Conservation (phyloP, 331 rosid species). For the Acacia pycnantha region DNA sequence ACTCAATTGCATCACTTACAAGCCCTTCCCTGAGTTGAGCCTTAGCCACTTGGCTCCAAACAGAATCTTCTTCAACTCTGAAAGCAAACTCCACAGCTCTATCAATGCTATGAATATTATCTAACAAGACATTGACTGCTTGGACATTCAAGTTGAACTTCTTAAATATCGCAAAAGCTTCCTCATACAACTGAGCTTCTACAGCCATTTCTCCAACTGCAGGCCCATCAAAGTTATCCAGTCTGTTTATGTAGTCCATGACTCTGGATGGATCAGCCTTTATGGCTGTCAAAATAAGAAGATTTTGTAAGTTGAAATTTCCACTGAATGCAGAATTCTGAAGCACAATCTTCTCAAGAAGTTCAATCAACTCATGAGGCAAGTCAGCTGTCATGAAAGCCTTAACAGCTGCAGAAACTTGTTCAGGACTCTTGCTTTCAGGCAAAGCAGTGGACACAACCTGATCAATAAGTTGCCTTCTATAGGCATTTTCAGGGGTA, state of each 20-base stretch:
- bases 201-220: conserved; percentile 98
- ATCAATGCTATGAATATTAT: conserved; percentile 82
- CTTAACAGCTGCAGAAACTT: conserved; percentile 97
- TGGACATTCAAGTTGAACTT: conserved; percentile 98
- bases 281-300: conserved; percentile 95
- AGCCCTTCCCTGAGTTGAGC: conserved; percentile 96
- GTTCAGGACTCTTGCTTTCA: conserved; percentile 99
- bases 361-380: conserved; percentile 99
- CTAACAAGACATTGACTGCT: conserved; percentile 91
- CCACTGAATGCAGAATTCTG: conserved; percentile 99
- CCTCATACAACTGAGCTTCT: conserved; percentile 91
- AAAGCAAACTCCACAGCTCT: conserved; percentile 98
- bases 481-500: conserved; percentile 77
- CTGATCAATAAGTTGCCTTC: conserved; percentile 98
- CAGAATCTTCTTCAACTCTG: conserved; percentile 99
- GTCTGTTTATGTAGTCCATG: conserved; percentile 93
- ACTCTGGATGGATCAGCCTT: conserved; percentile 99
- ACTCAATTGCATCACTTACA: conserved; percentile 96
- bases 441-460: conserved; percentile 99
- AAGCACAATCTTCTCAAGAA: conserved; percentile 98
- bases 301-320: conserved; percentile 92
- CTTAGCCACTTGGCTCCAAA: conserved; percentile 99
- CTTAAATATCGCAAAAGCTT: conserved; percentile 93
- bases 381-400: conserved; percentile 99
- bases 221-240: conserved; percentile 98